These are phyloP conservation scores for Eurotiales sp. DNA, from an alignment of 2,329 filamentous ascomycete species.

Conservation along the genomic window DNA sequence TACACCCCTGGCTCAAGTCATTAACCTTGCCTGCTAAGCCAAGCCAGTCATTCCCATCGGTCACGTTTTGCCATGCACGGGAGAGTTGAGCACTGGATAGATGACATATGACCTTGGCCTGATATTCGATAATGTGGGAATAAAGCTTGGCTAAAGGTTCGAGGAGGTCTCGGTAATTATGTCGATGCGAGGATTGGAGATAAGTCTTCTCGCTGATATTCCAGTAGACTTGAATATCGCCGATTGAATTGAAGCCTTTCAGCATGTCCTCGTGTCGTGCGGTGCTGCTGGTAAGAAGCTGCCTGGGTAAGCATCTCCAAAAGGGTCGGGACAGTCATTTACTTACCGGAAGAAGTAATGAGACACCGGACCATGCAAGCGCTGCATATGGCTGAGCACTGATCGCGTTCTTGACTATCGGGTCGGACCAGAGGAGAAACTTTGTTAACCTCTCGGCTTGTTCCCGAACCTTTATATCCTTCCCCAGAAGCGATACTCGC, in stretches of 20 bases:
- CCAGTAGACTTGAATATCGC: constrained; percentile 19
- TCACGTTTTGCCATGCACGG: constrained; percentile 18
- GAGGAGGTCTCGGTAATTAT: background rate
- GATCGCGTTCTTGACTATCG: constrained; percentile 11
- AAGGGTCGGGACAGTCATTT: background rate
- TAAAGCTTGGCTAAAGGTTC: constrained; percentile 19
- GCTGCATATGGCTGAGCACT: constrained; percentile 22
- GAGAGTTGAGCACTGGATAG: constrained; percentile 6
- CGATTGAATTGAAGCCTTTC: constrained; percentile 19
- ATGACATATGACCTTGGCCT: constrained; percentile 14
- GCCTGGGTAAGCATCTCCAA: background rate
- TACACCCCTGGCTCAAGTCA: background rate
- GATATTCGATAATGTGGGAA: constrained; percentile 18
- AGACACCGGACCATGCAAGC: constrained; percentile 25
- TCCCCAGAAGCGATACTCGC: constrained; percentile 15
- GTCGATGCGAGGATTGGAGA: background rate
- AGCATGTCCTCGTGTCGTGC: constrained; percentile 20
- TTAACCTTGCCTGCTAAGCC: background rate
- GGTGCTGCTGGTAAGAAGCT: background rate
- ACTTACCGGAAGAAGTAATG: constrained; percentile 21
- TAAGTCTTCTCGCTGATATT: constrained; percentile 15
- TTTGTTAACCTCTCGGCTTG: constrained; percentile 14
- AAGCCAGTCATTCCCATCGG: constrained; percentile 4
- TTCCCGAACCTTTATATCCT: constrained; percentile 10
- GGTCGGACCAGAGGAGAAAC: constrained; percentile 5